Evolutionary conservation across 768 basidiomycete genomes (phyloP).

Genomic region (Fomitopsis serialis): DNA sequence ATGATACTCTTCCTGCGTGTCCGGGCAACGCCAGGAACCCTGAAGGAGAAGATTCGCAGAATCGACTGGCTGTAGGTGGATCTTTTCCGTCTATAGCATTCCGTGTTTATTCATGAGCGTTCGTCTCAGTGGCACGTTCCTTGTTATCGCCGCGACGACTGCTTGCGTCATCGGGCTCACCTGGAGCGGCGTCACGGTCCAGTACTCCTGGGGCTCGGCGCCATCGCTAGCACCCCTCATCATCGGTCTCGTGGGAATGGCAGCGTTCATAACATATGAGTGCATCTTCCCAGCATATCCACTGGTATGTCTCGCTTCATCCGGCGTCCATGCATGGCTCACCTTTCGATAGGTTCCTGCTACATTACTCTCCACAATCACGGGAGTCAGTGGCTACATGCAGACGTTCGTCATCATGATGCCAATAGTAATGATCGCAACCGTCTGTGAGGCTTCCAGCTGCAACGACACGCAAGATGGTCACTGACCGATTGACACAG

Average conservation of each 20-base stretch:
- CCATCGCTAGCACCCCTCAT: constrained; percentile 30
- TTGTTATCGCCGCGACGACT: constrained; percentile 17
- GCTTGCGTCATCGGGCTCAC: constrained; percentile 19
- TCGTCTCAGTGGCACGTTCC: constrained; percentile 17
- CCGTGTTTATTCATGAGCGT: neutral
- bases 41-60: constrained; percentile 15
- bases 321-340: neutral
- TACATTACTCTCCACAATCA: constrained; percentile 6
- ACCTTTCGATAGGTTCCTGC: constrained; percentile 4
- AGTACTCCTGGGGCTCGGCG: constrained; percentile 29
- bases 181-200: constrained; percentile 33
- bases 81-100: too few species aligned
- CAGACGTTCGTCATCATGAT: neutral
- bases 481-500: too few species aligned
- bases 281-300: constrained; percentile 15
- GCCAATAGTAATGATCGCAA: neutral
- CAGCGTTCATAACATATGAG: constrained; percentile 27
- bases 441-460: neutral
- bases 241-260: constrained; percentile 28
- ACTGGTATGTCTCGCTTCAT: constrained; percentile 8
- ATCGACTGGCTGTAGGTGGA: constrained; percentile 20
- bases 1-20: constrained; percentile 14
- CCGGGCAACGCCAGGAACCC: constrained; percentile 2
- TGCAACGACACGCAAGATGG: too few species aligned
- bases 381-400: constrained; percentile 6